Conservation (phyloP, 129 eudicot species). For the Flaveria bidentis region DNA sequence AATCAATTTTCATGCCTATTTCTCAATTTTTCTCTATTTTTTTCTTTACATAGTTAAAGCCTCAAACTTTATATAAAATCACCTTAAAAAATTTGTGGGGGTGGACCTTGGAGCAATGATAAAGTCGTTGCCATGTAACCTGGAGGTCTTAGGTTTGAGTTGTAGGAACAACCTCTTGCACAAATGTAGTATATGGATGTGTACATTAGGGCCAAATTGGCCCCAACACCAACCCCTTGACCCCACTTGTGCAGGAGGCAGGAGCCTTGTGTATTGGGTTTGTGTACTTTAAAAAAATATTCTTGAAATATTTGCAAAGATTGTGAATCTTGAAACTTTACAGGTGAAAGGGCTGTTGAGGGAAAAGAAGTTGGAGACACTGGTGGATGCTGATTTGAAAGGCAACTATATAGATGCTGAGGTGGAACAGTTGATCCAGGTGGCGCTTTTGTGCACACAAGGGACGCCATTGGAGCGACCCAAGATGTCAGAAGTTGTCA, state of each 20-base stretch:
- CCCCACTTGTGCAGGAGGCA: too few relatives aligned
- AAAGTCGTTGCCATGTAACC: too few relatives aligned
- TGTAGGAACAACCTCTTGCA: too few relatives aligned
- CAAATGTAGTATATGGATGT: too few relatives aligned
- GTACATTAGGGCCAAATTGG: too few relatives aligned
- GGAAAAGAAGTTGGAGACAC: slow-evolving; percentile 78
- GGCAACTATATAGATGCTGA: slow-evolving; percentile 75
- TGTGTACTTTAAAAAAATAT: too few relatives aligned
- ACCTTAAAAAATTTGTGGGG: background rate
- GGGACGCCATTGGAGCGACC: slow-evolving; percentile 75
- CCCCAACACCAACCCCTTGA: too few relatives aligned
- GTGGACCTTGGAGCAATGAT: too few relatives aligned
- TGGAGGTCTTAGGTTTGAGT: too few relatives aligned
- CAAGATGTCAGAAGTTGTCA: slow-evolving; percentile 90
- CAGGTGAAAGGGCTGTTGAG: slow-evolving; percentile 89
- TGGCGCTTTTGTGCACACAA: slow-evolving; percentile 89
- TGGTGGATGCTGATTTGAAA: slow-evolving; percentile 71
- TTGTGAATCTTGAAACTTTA: background rate
- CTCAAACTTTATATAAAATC: background rate
- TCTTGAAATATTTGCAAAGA: background rate
- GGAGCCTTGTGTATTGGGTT: too few relatives aligned
- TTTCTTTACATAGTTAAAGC: background rate
- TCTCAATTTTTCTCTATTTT: background rate
- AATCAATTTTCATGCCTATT: slow-evolving; percentile 15
- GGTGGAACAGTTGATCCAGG: slow-evolving; percentile 84